Percentiles rank a stretch among this genome's conserved stretches.
These are phyloP conservation scores for Hyphodiscus sp. DNA, from an alignment of 2,329 filamentous ascomycete species.

Conservation along the genomic window DNA sequence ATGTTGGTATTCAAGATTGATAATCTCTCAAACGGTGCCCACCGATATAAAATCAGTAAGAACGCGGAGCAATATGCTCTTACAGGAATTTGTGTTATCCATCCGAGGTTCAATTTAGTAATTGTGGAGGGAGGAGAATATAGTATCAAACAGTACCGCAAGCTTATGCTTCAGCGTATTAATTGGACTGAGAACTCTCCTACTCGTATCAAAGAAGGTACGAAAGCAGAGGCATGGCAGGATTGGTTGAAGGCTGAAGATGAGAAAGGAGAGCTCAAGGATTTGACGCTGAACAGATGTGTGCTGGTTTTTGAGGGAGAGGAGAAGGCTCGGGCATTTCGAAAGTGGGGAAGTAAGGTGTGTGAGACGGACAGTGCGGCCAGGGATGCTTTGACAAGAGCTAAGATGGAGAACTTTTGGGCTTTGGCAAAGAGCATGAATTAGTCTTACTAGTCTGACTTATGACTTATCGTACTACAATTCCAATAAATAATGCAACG, in stretches of 20 bases:
- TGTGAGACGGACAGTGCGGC: constrained; percentile 90
- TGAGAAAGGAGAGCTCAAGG: constrained; percentile 70
- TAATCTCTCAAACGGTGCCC: constrained; percentile 84
- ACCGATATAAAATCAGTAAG: constrained; percentile 86
- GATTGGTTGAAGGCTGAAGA: constrained; percentile 77
- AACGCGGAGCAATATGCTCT: constrained; percentile 87
- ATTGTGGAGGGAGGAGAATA: constrained; percentile 87
- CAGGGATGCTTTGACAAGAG: constrained; percentile 68
- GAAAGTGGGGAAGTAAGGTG: constrained; percentile 83
- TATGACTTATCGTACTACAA: not conserved
- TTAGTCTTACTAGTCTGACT: constrained; percentile 6
- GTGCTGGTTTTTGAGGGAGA: constrained; percentile 87
- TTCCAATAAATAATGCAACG: not conserved
- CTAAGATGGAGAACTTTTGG: constrained; percentile 96
- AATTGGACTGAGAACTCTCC: constrained; percentile 89
- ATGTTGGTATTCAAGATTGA: constrained; percentile 85
- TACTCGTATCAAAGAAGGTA: constrained; percentile 55
- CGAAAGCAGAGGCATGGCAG: constrained; percentile 56
- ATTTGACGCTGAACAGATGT: constrained; percentile 77
- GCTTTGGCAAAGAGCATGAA: constrained; percentile 66
- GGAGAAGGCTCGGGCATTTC: constrained; percentile 71
- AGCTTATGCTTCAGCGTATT: constrained; percentile 88
- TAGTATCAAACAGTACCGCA: constrained; percentile 78
- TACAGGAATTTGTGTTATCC: constrained; percentile 85
- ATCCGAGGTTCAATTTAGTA: constrained; percentile 82